Evolutionary conservation across 805 yeast genomes (phyloP).

Genomic region (Millerozyma miso): DNA sequence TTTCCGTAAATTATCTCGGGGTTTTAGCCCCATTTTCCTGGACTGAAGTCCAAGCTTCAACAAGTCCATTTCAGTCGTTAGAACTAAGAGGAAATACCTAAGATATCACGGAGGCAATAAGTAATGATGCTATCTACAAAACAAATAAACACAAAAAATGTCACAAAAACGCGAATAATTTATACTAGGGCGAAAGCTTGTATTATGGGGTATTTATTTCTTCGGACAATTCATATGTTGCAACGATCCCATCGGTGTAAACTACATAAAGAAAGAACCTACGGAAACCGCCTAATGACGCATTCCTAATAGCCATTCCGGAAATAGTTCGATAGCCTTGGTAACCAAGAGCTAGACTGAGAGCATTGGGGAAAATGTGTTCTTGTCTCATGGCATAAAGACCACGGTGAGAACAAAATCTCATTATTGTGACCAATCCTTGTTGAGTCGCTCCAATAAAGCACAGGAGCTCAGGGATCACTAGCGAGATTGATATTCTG

Average conservation of each 20-base stretch:
- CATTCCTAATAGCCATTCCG: slow-evolving; percentile 27
- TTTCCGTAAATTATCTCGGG: slow-evolving; percentile 42
- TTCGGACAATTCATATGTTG: slow-evolving; percentile 16
- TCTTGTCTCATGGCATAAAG: slow-evolving; percentile 42
- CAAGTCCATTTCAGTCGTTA: slow-evolving; percentile 28
- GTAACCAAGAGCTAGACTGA: slow-evolving; percentile 20
- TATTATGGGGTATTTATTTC: neutral
- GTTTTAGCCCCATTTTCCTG: slow-evolving; percentile 61
- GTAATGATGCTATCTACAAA: neutral
- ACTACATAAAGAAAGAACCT: slow-evolving; percentile 29
- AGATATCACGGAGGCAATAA: neutral
- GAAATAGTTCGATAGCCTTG: slow-evolving; percentile 28
- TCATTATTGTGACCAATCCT: slow-evolving; percentile 33
- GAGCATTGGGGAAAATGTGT: slow-evolving; percentile 35
- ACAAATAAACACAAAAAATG: slow-evolving; percentile 7
- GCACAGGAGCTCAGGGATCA: slow-evolving; percentile 34
- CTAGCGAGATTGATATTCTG: slow-evolving; percentile 30
- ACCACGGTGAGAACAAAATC: slow-evolving; percentile 34
- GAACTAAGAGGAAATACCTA: neutral
- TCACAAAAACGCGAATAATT: slow-evolving; percentile 3
- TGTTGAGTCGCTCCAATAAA: slow-evolving; percentile 33
- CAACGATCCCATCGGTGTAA: slow-evolving; percentile 31
- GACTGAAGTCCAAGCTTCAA: slow-evolving; percentile 54
- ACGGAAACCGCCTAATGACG: slow-evolving; percentile 17
- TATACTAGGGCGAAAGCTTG: neutral